Evolutionary conservation across 225 moss, liverwort and hornwort species (phyloP).

Genomic region (Physcomitrium patens): DNA sequence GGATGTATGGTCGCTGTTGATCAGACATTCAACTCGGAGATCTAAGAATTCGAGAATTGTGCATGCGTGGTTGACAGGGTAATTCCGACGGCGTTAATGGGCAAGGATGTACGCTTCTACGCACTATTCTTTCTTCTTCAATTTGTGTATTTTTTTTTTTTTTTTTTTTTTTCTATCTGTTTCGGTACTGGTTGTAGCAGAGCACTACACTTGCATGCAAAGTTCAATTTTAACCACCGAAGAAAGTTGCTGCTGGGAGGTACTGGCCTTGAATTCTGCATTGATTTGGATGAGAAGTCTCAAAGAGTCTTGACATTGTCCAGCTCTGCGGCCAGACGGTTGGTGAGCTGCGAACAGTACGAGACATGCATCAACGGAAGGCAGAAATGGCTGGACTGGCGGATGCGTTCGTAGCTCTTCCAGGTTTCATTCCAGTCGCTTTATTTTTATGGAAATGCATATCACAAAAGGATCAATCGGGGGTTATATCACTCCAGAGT

Average conservation of each 20-base stretch:
- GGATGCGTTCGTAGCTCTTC: constrained; percentile 78
- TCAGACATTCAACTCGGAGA: too few relatives aligned
- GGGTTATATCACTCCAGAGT: too few relatives aligned
- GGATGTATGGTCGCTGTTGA: too few relatives aligned
- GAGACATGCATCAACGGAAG: constrained; percentile 81
- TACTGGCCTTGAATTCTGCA: too few relatives aligned
- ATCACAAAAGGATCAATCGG: neutral
- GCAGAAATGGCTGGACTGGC: constrained; percentile 85
- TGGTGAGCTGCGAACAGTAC: constrained; percentile 63
- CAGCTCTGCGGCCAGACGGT: constrained; percentile 70
- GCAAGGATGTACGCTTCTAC: constrained; percentile 51
- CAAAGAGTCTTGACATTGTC: neutral
- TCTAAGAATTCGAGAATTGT: neutral
- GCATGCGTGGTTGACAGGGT: constrained; percentile 47
- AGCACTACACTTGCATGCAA: too few relatives aligned
- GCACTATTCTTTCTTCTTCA: neutral
- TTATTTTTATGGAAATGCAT: neutral
- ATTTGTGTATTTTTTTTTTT: neutral
- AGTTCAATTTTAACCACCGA: too few relatives aligned
- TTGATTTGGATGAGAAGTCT: neutral
- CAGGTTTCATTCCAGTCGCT: constrained; percentile 39
- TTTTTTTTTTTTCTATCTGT: neutral
- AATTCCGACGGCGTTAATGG: constrained; percentile 75
- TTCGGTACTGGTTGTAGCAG: too few relatives aligned
- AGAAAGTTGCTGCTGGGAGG: too few relatives aligned